Conservation (phyloP, 345 rosid species). For the Gossypium ekmanianum region DNA sequence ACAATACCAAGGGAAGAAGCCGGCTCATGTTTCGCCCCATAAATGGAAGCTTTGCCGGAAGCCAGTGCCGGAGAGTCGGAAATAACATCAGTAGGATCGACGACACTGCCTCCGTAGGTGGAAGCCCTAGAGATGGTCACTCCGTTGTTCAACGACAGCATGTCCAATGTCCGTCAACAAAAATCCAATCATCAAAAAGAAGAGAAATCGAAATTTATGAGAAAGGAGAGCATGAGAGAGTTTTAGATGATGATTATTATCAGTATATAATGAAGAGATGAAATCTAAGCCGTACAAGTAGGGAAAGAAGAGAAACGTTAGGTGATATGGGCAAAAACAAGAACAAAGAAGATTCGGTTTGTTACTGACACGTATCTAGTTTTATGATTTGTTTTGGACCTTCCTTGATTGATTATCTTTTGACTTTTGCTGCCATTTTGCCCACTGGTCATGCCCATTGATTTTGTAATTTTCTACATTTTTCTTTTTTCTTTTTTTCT, state of each 20-base stretch:
- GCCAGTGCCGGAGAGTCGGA: background rate
- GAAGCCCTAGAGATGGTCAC: conserved; percentile 37
- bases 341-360: conserved; percentile 6
- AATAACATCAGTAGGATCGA: conserved; percentile 44
- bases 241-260: too few relatives aligned
- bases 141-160: conserved; percentile 59
- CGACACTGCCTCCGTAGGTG: conserved; percentile 16
- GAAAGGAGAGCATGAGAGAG: background rate
- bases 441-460: too few relatives aligned
- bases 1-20: conserved; percentile 48
- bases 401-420: background rate
- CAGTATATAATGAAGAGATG: background rate
- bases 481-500: too few relatives aligned
- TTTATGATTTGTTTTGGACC: background rate
- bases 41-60: background rate
- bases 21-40: conserved; percentile 46
- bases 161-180: conserved; percentile 21
- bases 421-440: background rate
- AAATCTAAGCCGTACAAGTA: conserved; percentile 15
- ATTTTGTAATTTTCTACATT: too few relatives aligned
- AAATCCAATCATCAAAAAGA: conserved; percentile 25
- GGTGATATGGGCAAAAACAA: background rate
- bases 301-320: background rate
- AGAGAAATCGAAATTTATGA: conserved; percentile 4
- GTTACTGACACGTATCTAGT: conserved; percentile 18